phyloP scores from a whole-genome alignment of 2,329 filamentous ascomycete genomes.

The Fusarium virguliforme region DNA sequence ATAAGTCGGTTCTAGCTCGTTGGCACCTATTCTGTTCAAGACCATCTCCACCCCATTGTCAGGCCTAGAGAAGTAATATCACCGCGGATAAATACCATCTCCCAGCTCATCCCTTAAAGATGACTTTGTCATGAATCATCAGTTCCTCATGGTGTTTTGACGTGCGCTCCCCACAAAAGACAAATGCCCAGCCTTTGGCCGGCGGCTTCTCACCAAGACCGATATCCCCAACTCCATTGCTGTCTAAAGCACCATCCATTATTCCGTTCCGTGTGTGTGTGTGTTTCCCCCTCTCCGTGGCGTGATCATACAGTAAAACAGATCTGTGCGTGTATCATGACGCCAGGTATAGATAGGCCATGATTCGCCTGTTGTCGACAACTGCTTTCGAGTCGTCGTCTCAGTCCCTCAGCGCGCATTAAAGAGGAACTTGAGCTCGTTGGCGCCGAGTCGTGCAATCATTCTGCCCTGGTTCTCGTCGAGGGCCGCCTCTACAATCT shows the following conservation, averaged over 20 bases:
- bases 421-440: constrained; percentile 81
- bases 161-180: constrained; percentile 8
- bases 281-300: background rate
- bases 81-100: background rate
- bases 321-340: background rate
- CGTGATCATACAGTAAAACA: constrained; percentile 7
- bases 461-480: constrained; percentile 80
- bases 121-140: constrained; percentile 13
- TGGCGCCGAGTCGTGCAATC: constrained; percentile 75
- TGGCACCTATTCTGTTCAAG: constrained; percentile 1
- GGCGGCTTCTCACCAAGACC: constrained; percentile 2
- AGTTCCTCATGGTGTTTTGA: constrained; percentile 12
- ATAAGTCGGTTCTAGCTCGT: background rate
- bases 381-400: background rate
- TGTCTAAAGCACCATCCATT: constrained; percentile 3
- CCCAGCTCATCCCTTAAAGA: background rate
- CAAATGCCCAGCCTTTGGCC: constrained; percentile 12
- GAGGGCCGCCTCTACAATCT: constrained; percentile 83
- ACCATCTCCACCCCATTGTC: background rate
- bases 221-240: constrained; percentile 19
- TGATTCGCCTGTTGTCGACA: background rate
- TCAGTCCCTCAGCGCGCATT: constrained; percentile 38
- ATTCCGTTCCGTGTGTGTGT: background rate
- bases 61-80: background rate
- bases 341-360: background rate